Evolutionary conservation across 1,284 basidiomycete species (phyloP), one percentile per base, ranked within the genome.

Genomic region (Puccinia horiana): DNA sequence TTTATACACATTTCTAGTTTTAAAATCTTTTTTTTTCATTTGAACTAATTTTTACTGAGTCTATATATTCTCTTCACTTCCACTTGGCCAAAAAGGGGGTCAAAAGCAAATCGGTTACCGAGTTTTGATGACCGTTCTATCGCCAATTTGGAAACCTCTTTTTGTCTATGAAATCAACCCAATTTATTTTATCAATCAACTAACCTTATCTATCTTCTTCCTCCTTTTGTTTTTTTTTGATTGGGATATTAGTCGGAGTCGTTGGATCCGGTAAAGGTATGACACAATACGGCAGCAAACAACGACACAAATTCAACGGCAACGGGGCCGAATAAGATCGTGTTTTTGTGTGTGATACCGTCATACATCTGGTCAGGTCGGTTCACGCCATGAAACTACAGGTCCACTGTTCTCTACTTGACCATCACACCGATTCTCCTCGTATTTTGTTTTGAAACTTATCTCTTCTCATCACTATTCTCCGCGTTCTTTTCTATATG

Each of bases 251-350:
- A 95, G 95, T 98, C 83, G 96, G 96, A 32, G 96, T 98, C 32
- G 95, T 94, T 47, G 94, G 94, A 61, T 96, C 94, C 83, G 96
- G 96, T 18, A 93, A 92, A 87, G 95, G 94, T 47, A 94, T 97
- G 91, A 96, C 95, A 47, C 91, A 93, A 83, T 92, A 93, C 67
- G 90, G 90, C 69, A 86, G 89, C 52, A 90, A 91, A 86, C 89
- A 88, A 84, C 95, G 94, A 86, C 94, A 96, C 88, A 94, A 94
- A 87, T 95, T 95, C 85, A 81, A 81, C 35, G 80, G 80, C 11
- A 67, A 35, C 44, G 56, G 37, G 35, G 49, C 70, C n/a, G 80
- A 81, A 44, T 81, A 63, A 81, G 40, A 26, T 4, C 29, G 4
- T 56, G 3, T 56, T n/a, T n/a, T n/a, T n/a, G n/a, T n/a, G n/a